Evolutionary conservation across 2,329 filamentous ascomycete species (phyloP).

Genomic region (Xylariaceae sp.): DNA sequence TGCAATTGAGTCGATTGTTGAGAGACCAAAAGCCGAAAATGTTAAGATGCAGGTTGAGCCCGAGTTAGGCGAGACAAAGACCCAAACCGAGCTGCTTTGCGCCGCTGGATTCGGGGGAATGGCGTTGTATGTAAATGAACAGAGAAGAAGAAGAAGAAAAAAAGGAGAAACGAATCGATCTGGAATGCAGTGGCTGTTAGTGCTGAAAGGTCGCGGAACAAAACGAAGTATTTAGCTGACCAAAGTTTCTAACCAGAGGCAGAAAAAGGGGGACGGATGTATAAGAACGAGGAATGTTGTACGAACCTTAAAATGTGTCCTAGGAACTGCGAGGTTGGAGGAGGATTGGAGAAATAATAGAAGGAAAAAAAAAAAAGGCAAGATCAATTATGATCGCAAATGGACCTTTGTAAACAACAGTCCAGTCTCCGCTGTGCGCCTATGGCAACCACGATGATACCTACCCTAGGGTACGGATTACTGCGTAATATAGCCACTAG

Average conservation of each 20-base stretch:
- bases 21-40: not conserved
- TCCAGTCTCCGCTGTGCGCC: conserved; percentile 23
- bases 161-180: conserved; percentile 21
- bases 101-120: conserved; percentile 18
- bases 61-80: conserved; percentile 14
- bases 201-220: conserved; percentile 18
- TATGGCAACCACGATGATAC: conserved; percentile 35
- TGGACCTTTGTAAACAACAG: conserved; percentile 34
- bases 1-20: conserved; percentile 1
- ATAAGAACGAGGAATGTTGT: conserved; percentile 19
- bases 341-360: conserved; percentile 1
- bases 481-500: conserved; percentile 5
- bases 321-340: conserved; percentile 10
- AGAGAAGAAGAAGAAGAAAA: conserved; percentile 12
- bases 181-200: conserved; percentile 32
- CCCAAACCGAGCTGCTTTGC: conserved; percentile 9
- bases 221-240: no score
- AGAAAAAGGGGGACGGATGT: conserved; percentile 16
- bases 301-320: conserved; percentile 21
- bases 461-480: no score
- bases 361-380: conserved; percentile 9
- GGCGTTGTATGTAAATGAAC: conserved; percentile 14
- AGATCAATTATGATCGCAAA: conserved; percentile 4
- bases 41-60: not conserved
- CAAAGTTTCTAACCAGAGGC: conserved; percentile 12